Conservation (phyloP, 768 basidiomycete species). For the Xerocomus potaroensis region DNA sequence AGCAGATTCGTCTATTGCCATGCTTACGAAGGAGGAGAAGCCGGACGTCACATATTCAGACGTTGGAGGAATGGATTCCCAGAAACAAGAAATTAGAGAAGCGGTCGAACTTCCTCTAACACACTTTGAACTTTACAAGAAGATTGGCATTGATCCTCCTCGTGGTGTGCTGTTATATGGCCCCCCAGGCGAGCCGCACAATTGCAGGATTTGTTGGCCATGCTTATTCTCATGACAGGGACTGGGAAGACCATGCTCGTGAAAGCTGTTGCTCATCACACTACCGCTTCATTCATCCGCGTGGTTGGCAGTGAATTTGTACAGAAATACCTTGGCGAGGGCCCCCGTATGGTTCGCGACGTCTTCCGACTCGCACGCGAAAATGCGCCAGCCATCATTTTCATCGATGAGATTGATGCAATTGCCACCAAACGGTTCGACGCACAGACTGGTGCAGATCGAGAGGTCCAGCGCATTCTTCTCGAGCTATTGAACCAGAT, state of each 20-base stretch:
- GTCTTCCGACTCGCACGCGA: slow-evolving; percentile 97
- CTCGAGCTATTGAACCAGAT: slow-evolving; percentile 97
- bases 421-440: slow-evolving; percentile 99
- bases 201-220: background rate
- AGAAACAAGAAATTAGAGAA: slow-evolving; percentile 99
- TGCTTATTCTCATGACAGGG: slow-evolving; percentile 44
- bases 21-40: slow-evolving; percentile 92
- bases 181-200: slow-evolving; percentile 67
- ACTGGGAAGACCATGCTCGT: slow-evolving; percentile 99
- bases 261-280: slow-evolving; percentile 98
- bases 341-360: slow-evolving; percentile 99
- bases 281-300: slow-evolving; percentile 95
- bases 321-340: slow-evolving; percentile 99
- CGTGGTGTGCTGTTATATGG: slow-evolving; percentile 96
- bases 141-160: slow-evolving; percentile 99
- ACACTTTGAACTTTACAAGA: slow-evolving; percentile 98
- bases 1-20: slow-evolving; percentile 93
- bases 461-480: slow-evolving; percentile 97
- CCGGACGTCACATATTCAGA: slow-evolving; percentile 93
- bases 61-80: slow-evolving; percentile 94
- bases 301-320: slow-evolving; percentile 99
- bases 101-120: slow-evolving; percentile 95
- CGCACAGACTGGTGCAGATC: slow-evolving; percentile 97
- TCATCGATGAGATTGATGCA: slow-evolving; percentile 98
- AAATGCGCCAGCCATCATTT: slow-evolving; percentile 96